Evolutionary conservation across 495 filamentous ascomycete species (phyloP).

Genomic region (Chaetomium tenue): DNA sequence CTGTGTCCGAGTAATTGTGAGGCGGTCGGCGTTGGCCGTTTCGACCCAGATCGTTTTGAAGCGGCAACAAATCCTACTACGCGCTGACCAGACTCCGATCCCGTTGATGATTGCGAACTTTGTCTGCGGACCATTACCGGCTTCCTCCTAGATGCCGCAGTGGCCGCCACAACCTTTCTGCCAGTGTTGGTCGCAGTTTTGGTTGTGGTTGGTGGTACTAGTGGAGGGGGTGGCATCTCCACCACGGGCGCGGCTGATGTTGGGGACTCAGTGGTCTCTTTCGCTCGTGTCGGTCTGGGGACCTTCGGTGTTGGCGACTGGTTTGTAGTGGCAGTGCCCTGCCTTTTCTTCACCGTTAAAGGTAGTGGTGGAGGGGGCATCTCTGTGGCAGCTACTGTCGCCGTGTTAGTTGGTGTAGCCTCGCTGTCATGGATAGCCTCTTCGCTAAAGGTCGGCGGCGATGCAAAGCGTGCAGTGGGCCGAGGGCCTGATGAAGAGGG

Average conservation of each 20-base stretch:
- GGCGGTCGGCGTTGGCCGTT: background rate
- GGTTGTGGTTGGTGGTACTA: conserved; percentile 21
- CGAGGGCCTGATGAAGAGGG: conserved; percentile 50
- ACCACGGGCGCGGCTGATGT: conserved; percentile 17
- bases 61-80: conserved; percentile 18
- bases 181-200: conserved; percentile 24
- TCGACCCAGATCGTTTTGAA: conserved; percentile 15
- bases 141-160: conserved; percentile 39
- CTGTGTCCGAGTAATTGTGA: conserved; percentile 1
- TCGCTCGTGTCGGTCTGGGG: background rate
- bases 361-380: conserved; percentile 33
- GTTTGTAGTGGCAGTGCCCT: background rate
- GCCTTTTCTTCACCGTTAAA: conserved; percentile 2
- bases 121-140: conserved; percentile 41
- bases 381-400: conserved; percentile 15
- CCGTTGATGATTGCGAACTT: conserved; percentile 45
- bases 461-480: conserved; percentile 53
- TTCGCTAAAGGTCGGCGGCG: conserved; percentile 45
- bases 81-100: conserved; percentile 30
- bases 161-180: conserved; percentile 42
- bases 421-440: conserved; percentile 31
- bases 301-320: background rate
- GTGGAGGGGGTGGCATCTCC: conserved; percentile 27
- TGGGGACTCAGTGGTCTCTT: background rate
- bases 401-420: conserved; percentile 26